Evolutionary conservation across 148 eudicot genomes (phyloP).

Genomic region (Camellia lanceoleosa): DNA sequence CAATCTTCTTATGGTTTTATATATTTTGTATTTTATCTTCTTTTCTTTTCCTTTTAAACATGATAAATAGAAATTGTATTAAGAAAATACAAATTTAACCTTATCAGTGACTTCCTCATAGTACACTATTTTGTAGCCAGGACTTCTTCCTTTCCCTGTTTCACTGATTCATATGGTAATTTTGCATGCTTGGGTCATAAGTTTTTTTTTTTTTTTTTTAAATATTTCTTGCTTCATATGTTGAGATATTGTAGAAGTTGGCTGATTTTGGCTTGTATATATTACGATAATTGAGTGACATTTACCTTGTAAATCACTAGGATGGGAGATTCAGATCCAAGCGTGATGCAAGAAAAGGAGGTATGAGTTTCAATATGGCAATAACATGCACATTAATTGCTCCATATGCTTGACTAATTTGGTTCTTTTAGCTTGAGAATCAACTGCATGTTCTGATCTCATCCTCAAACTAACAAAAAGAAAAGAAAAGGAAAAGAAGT

Average conservation of each 20-base stretch:
- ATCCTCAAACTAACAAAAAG: neutral
- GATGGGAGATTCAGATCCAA: slow-evolving; percentile 97
- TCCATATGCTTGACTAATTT: neutral
- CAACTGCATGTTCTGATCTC: neutral
- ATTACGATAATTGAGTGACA: slow-evolving; percentile 27
- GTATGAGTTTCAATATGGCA: slow-evolving; percentile 39
- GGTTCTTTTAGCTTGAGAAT: neutral
- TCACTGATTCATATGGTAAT: neutral
- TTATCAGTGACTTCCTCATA: too few relatives aligned
- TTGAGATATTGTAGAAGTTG: slow-evolving; percentile 2
- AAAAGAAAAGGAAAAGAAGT: neutral
- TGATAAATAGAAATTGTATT: too few relatives aligned
- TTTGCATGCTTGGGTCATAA: neutral
- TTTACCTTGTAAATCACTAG: slow-evolving; percentile 56
- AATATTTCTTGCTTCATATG: neutral
- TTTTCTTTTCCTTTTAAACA: too few relatives aligned
- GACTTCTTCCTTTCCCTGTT: neutral
- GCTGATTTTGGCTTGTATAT: neutral
- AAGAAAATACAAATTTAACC: too few relatives aligned
- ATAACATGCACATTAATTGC: slow-evolving; percentile 7
- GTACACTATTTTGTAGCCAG: neutral
- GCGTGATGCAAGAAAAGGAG: slow-evolving; percentile 96
- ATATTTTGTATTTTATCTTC: neutral
- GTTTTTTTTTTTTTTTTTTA: neutral
- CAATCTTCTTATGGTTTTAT: neutral